Percentiles rank a stretch among this genome's conserved stretches.
Conservation (phyloP, 2,329 filamentous ascomycete genomes). For the Mycocentrospora acerina region DNA sequence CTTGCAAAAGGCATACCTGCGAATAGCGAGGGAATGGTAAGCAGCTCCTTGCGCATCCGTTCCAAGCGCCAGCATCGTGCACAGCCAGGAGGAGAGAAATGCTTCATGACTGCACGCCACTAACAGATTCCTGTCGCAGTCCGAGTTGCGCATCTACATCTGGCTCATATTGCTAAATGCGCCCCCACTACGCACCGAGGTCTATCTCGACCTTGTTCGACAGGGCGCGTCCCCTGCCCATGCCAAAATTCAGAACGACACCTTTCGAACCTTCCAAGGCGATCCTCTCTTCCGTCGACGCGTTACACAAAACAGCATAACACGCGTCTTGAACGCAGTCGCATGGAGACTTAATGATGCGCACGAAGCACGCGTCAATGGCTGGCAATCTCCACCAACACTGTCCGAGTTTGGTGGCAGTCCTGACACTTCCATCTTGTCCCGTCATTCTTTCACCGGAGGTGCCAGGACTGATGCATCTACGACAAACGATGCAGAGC, state of each 20-base stretch:
- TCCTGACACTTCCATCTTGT: slow-evolving; percentile 45
- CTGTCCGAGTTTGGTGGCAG: slow-evolving; percentile 52
- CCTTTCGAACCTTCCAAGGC: slow-evolving; percentile 92
- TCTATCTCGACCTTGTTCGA: slow-evolving; percentile 87
- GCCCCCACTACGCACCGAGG: slow-evolving; percentile 78
- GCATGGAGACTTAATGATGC: slow-evolving; percentile 92
- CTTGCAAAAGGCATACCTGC: slow-evolving; percentile 74
- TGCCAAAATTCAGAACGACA: slow-evolving; percentile 97
- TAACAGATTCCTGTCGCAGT: slow-evolving; percentile 55
- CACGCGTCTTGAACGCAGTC: slow-evolving; percentile 89
- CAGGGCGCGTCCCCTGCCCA: slow-evolving; percentile 93
- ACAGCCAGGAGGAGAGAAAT: not conserved
- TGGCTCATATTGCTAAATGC: slow-evolving; percentile 94
- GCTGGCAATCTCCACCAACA: slow-evolving; percentile 53
- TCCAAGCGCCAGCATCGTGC: no score
- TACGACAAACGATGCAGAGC: slow-evolving; percentile 54
- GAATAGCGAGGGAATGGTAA: slow-evolving; percentile 79
- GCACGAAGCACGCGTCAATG: slow-evolving; percentile 59
- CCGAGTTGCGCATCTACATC: slow-evolving; percentile 87
- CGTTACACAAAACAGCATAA: slow-evolving; percentile 92
- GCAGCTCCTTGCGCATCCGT: no score
- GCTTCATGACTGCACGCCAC: not conserved
- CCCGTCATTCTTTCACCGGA: slow-evolving; percentile 33
- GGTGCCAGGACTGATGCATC: slow-evolving; percentile 34
- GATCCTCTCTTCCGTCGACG: slow-evolving; percentile 95